Conservation (phyloP, 108 stramenopile species). For the Cylindrotheca fusiformis region DNA sequence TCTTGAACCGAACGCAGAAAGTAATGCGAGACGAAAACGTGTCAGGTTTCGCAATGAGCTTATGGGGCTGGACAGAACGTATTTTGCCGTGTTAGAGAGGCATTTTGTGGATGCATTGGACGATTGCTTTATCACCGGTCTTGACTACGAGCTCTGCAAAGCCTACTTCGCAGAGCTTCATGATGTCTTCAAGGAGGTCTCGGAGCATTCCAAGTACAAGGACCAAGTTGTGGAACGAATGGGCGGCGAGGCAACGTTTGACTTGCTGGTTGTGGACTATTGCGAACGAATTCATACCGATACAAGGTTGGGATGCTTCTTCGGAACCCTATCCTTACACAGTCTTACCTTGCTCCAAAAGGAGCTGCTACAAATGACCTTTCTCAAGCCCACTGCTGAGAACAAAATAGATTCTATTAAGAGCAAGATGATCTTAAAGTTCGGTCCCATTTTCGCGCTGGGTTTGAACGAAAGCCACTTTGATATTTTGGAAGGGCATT, state of each 20-base stretch:
- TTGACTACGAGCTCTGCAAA: neutral
- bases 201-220: neutral
- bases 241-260: neutral
- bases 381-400: neutral
- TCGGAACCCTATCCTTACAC: neutral
- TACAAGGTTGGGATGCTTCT: neutral
- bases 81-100: neutral
- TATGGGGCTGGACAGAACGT: neutral
- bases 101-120: neutral
- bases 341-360: neutral
- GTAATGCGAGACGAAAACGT: neutral
- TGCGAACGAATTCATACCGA: neutral
- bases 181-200: neutral
- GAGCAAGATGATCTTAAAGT: neutral
- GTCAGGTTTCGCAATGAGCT: neutral
- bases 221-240: neutral
- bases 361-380: neutral
- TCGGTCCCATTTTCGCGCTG: neutral
- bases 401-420: neutral
- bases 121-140: neutral
- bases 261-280: neutral
- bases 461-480: neutral
- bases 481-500: neutral
- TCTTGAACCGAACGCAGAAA: neutral
- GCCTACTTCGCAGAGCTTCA: neutral